Conservation (phyloP, 345 rosid genomes). For the Corchorus capsularis region DNA sequence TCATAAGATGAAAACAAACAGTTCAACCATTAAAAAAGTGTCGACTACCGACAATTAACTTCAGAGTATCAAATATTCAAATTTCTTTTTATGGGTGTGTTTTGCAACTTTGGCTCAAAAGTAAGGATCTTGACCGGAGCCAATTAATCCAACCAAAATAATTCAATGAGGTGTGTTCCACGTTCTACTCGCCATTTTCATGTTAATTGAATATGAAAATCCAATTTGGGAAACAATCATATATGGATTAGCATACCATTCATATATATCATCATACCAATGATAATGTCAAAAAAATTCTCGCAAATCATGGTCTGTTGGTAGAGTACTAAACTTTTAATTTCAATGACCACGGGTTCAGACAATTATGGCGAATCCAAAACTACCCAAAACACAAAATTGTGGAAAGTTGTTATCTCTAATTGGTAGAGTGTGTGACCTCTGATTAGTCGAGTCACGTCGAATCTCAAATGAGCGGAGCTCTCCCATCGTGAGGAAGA, state of each 20-base stretch:
- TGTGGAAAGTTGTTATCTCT: too few relatives aligned
- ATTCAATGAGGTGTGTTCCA: not conserved
- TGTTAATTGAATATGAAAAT: not conserved
- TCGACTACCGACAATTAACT: conserved; percentile 1
- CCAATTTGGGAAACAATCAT: not conserved
- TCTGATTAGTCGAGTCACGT: too few relatives aligned
- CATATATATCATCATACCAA: not conserved
- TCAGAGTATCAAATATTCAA: not conserved
- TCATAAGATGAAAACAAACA: not conserved
- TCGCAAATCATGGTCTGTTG: too few relatives aligned
- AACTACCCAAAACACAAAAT: too few relatives aligned
- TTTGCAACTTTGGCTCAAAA: not conserved
- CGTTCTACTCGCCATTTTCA: not conserved
- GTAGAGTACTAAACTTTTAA: too few relatives aligned
- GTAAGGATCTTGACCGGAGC: not conserved
- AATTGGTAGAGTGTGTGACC: too few relatives aligned
- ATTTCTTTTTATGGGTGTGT: not conserved
- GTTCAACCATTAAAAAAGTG: not conserved
- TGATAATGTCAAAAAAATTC: too few relatives aligned
- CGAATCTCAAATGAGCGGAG: too few relatives aligned
- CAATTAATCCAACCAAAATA: not conserved
- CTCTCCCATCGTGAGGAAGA: too few relatives aligned
- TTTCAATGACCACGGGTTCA: too few relatives aligned
- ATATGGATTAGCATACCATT: not conserved
- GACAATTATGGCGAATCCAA: too few relatives aligned